A percentile compares a stretch with the other conserved stretches of the same genome.
Conservation (phyloP, 192 early-diverging fungal species). For the Gigaspora rosea region DNA sequence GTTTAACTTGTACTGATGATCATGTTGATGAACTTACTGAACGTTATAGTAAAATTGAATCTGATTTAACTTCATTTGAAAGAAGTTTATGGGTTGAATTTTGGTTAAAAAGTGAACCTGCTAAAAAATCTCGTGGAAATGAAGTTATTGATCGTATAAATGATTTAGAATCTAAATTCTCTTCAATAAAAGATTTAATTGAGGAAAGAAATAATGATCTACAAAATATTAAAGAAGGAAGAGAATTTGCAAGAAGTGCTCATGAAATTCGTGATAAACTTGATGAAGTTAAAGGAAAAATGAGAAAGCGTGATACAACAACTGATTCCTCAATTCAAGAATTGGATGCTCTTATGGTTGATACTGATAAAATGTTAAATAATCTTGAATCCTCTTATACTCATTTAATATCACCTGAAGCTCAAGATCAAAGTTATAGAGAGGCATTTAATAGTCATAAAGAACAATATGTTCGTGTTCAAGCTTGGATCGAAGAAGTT, state of each 20-base stretch:
- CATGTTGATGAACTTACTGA: constrained; percentile 27
- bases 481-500: constrained; percentile 31
- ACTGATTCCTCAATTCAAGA: constrained; percentile 32
- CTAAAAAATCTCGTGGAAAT: constrained; percentile 1
- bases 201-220: constrained; percentile 23
- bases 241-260: constrained; percentile 18
- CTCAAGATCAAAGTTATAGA: constrained; percentile 13
- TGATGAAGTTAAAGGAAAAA: constrained; percentile 23
- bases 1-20: constrained; percentile 33
- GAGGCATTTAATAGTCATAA: neutral
- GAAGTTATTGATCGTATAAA: constrained; percentile 12
- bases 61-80: constrained; percentile 24
- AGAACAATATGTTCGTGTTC: neutral
- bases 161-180: constrained; percentile 10
- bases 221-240: constrained; percentile 11
- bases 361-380: neutral
- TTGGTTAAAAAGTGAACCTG: constrained; percentile 26
- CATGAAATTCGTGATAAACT: constrained; percentile 28
- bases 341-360: constrained; percentile 23
- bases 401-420: constrained; percentile 3
- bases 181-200: constrained; percentile 14
- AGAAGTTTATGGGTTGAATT: constrained; percentile 31
- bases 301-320: constrained; percentile 26
- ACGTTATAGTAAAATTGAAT: constrained; percentile 24
- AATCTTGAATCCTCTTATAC: neutral